phyloP scores from a whole-genome alignment of 2,329 filamentous ascomycete genomes.

The Fusarium ambrosium region DNA sequence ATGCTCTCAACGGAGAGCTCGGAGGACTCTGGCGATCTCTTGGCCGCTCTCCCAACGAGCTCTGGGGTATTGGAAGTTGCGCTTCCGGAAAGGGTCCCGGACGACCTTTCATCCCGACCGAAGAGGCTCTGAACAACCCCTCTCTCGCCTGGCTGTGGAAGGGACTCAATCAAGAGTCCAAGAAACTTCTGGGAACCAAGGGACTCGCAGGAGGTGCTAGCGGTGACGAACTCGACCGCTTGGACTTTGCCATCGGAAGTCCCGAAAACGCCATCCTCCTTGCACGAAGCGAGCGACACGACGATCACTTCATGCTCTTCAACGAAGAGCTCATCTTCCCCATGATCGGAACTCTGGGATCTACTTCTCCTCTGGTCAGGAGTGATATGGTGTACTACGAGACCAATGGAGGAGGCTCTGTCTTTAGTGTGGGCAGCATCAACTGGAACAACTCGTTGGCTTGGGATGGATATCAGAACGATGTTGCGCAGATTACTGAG shows the following conservation, averaged over 20 bases:
- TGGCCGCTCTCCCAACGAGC: not conserved
- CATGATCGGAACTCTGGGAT: conserved; percentile 3
- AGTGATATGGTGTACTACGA: conserved; percentile 3
- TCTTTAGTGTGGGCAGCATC: conserved; percentile 18
- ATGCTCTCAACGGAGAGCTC: not conserved
- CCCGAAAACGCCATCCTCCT: not conserved
- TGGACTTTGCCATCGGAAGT: not conserved
- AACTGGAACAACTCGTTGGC: conserved; percentile 23
- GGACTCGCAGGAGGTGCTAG: not conserved
- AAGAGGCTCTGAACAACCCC: not conserved
- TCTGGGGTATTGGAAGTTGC: not conserved
- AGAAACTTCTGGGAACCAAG: not conserved
- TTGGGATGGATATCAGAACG: conserved; percentile 17
- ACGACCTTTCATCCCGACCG: not conserved
- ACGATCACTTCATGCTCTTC: conserved; percentile 13
- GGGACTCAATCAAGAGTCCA: not conserved
- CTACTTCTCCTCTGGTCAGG: not conserved
- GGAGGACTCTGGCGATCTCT: not conserved
- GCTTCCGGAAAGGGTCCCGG: not conserved
- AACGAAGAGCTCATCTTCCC: conserved; percentile 13
- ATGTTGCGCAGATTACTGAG: conserved; percentile 13
- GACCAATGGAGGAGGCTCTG: conserved; percentile 1
- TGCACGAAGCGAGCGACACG: conserved; percentile 1
- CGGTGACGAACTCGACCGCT: not conserved
- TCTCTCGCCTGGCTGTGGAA: not conserved